These are phyloP conservation scores for Yarrowia yakushimensis DNA, from an alignment of 805 yeast genomes.

Conservation along the genomic window DNA sequence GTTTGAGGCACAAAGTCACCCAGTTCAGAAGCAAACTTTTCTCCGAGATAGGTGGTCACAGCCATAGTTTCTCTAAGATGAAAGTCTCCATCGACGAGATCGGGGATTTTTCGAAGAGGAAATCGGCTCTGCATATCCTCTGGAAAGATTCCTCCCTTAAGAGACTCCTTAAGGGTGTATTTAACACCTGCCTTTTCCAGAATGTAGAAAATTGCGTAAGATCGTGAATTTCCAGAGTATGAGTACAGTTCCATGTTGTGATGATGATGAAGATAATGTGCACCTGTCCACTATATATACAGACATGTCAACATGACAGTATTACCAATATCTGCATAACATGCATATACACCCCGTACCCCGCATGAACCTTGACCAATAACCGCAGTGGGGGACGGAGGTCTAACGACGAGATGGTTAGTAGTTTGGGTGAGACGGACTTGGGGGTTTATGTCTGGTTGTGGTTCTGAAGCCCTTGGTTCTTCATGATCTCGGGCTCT, in stretches of 20 bases:
- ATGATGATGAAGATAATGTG: too few species aligned
- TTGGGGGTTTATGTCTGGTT: too few species aligned
- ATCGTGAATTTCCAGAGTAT: conserved; percentile 17
- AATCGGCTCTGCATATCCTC: conserved; percentile 47
- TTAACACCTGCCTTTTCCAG: conserved; percentile 13
- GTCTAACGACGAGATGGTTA: too few species aligned
- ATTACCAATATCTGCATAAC: too few species aligned
- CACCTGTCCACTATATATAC: too few species aligned
- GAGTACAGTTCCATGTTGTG: conserved; percentile 3
- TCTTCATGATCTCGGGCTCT: too few species aligned
- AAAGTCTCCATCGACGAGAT: conserved; percentile 62
- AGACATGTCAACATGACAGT: too few species aligned
- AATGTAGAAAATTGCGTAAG: conserved; percentile 21
- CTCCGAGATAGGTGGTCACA: conserved; percentile 45
- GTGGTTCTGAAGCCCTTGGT: too few species aligned
- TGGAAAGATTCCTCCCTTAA: conserved; percentile 22
- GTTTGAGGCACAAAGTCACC: conserved; percentile 58
- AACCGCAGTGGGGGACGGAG: conserved; percentile 2
- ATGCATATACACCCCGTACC: neutral
- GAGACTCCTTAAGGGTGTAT: conserved; percentile 21
- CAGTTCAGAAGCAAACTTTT: conserved; percentile 28
- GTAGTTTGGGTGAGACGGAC: too few species aligned
- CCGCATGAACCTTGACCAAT: conserved; percentile 14
- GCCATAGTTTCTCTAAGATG: conserved; percentile 63
- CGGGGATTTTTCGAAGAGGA: conserved; percentile 59